Evolutionary conservation across 306 rosid species (phyloP).

Genomic region (Cucumis cinereus): DNA sequence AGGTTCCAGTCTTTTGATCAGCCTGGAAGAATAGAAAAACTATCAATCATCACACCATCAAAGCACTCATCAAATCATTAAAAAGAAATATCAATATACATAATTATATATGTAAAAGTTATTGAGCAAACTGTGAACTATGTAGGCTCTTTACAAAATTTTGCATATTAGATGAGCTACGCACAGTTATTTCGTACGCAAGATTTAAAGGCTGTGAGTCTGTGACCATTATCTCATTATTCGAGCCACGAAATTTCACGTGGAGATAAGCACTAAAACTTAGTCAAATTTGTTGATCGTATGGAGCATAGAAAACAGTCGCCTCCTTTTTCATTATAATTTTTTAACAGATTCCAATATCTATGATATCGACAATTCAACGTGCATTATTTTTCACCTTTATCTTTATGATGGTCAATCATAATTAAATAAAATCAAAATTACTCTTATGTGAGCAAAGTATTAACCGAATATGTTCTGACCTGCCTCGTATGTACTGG

Average conservation of each 20-base stretch:
- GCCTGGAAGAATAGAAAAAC: constrained; percentile 18
- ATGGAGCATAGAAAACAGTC: neutral
- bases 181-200: neutral
- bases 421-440: neutral
- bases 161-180: neutral
- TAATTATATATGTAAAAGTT: neutral
- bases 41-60: neutral
- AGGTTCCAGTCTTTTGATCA: constrained; percentile 31
- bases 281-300: neutral
- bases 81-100: neutral
- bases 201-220: neutral
- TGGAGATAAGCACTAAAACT: neutral
- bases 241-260: neutral
- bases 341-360: neutral
- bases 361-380: neutral
- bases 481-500: constrained; percentile 29
- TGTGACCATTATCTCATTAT: neutral
- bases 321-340: neutral
- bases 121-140: neutral
- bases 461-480: neutral
- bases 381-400: neutral
- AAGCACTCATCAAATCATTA: constrained; percentile 6
- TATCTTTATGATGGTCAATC: neutral
- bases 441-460: neutral
- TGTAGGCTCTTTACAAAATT: neutral